Base-by-base conservation (phyloP, 2,329 filamentous ascomycete species). In the Geosmithia morbida region DNA sequence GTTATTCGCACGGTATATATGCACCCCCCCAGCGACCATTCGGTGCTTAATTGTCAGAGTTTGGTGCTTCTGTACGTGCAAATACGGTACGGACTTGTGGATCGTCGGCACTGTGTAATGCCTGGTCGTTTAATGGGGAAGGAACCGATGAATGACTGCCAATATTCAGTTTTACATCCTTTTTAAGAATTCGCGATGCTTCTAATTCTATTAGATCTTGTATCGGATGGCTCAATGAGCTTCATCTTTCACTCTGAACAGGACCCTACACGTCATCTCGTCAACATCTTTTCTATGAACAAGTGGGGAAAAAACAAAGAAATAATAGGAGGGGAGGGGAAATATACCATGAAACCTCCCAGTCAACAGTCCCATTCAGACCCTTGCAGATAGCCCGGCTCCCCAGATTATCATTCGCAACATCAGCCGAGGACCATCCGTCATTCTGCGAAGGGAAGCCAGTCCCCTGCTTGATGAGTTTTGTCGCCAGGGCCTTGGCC, bases 301-400 rank as follows among this genome's bases (percentile, higher is more conserved):
- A 18, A 40, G 14, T 5, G 13, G 39, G 14, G 13, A 13, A 40
- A 40, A 40, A 11, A 40, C n/a, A n/a, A 39, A 39, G 43, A 29
- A 3, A 3, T 17, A 30, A 17, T 6, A 6, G 22, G 10, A 46
- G 41, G 19, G n/a, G 19, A 10, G 11, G 44, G 17, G 5, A 39
- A n/a, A 61, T 71, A 62, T 53, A 76, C 81, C 82, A 86, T 45
- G 74, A 77, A 16, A 73, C 63, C 14, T 66, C 62, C 77, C 79
- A 84, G 14, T 63, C 60, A 2, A 66, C 61, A 51, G 63, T 69
- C 0, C 78, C 81, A 2, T 77, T 74, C 42, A 86, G 57, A 49
- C 78, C 77, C 56, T 62, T 72, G 53, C 79, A 84, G 37, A 86
- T 74, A 0, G 66, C 72, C 45, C 75, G 71, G 55, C 82, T 86